Evolutionary conservation across 2,329 filamentous ascomycete species (phyloP).

Genomic region (Fusarium chaquense): DNA sequence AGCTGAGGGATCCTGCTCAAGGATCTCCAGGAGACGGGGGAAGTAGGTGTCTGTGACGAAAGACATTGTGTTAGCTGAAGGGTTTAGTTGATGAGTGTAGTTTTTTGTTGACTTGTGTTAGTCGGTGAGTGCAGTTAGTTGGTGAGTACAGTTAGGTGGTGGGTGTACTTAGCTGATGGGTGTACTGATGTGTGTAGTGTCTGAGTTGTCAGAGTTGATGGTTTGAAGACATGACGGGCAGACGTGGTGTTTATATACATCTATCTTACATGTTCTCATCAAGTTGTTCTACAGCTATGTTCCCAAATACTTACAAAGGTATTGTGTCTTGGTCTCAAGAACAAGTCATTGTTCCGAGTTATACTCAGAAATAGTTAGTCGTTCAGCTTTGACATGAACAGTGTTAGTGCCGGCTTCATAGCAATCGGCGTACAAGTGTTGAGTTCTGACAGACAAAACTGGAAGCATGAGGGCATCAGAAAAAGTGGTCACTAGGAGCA

Average conservation of each 20-base stretch:
- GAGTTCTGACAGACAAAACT: no score
- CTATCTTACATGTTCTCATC: neutral
- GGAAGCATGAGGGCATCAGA: no score
- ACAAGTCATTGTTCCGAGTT: neutral
- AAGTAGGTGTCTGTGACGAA: conserved; percentile 1
- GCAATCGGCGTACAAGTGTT: no score
- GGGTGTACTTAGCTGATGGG: no score
- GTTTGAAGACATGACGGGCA: neutral
- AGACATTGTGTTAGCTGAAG: neutral
- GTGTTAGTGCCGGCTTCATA: no score
- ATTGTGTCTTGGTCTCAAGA: neutral
- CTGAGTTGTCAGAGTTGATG: neutral
- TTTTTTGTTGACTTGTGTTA: neutral
- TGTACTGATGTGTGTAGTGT: neutral
- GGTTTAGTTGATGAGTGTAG: neutral
- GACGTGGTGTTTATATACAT: neutral
- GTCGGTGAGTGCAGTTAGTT: neutral
- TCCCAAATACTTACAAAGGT: neutral
- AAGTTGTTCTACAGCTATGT: neutral
- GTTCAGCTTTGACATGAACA: neutral
- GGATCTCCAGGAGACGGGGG: neutral
- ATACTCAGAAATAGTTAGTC: neutral
- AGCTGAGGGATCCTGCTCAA: conserved; percentile 2
- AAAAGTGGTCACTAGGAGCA: no score
- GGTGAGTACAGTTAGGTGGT: no score